phyloP scores from a whole-genome alignment of 2,329 filamentous ascomycete genomes.

The Lojkania enalia region DNA sequence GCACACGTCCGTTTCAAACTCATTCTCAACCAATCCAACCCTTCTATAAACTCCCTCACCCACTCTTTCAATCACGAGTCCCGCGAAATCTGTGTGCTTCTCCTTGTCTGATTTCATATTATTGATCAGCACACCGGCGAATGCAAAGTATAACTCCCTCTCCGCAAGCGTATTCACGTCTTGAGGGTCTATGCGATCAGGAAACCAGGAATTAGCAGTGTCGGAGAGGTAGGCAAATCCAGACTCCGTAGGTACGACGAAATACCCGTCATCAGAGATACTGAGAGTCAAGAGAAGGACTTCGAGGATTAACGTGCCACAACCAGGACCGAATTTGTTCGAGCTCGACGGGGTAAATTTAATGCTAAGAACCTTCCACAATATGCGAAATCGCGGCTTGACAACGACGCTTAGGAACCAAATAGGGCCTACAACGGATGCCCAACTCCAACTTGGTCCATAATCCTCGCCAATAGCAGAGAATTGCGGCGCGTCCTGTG shows the following conservation, averaged over 20 bases:
- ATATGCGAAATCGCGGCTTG: not conserved
- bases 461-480: not conserved
- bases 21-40: not conserved
- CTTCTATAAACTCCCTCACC: not conserved
- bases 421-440: not conserved
- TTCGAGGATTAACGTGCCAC: not conserved
- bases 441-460: constrained; percentile 6
- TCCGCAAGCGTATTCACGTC: not conserved
- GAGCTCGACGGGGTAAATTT: not conserved
- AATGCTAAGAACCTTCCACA: not conserved
- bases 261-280: not conserved
- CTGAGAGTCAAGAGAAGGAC: not conserved
- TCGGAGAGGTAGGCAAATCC: not conserved
- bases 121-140: not conserved
- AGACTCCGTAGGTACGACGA: not conserved
- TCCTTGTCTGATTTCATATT: not conserved
- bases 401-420: not conserved
- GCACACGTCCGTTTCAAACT: not conserved
- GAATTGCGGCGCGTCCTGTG: not conserved
- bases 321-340: not conserved
- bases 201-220: not conserved
- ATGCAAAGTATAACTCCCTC: not conserved
- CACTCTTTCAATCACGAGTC: not conserved
- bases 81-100: not conserved
- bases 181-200: not conserved